A percentile compares a stretch with the other conserved stretches of the same genome.
These are phyloP conservation scores for Croton laevigatus DNA, from an alignment of 441 rosid species.

Conservation along the genomic window DNA sequence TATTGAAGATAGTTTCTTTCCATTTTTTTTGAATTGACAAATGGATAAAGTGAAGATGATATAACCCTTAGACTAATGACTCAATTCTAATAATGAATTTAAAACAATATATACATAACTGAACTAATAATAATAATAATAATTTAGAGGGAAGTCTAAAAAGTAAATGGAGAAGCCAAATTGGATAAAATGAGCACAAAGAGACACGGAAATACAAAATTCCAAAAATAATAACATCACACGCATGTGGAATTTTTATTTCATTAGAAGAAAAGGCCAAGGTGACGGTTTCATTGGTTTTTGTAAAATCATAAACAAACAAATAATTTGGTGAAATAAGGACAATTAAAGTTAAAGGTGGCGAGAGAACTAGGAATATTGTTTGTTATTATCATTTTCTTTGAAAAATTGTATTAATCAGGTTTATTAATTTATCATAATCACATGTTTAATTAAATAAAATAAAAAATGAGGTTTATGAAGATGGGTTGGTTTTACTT, in stretches of 20 bases:
- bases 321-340: slow-evolving; percentile 6
- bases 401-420: not conserved
- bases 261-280: slow-evolving; percentile 13
- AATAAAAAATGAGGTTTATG: no score
- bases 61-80: no score
- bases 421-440: no score
- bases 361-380: not conserved
- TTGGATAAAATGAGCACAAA: not conserved
- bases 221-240: slow-evolving; percentile 17
- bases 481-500: no score
- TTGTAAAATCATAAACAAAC: not conserved
- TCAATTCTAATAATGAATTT: not conserved
- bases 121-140: no score
- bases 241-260: slow-evolving; percentile 15
- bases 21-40: not conserved
- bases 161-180: not conserved
- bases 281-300: slow-evolving; percentile 21
- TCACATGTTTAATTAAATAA: no score
- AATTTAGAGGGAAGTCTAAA: no score
- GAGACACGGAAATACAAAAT: slow-evolving; percentile 7
- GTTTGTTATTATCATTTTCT: not conserved
- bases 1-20: no score
- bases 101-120: no score
- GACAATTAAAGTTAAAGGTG: not conserved
- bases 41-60: not conserved